Base-by-base conservation (phyloP, 768 basidiomycete genomes). In the Solioccasus polychromus region DNA sequence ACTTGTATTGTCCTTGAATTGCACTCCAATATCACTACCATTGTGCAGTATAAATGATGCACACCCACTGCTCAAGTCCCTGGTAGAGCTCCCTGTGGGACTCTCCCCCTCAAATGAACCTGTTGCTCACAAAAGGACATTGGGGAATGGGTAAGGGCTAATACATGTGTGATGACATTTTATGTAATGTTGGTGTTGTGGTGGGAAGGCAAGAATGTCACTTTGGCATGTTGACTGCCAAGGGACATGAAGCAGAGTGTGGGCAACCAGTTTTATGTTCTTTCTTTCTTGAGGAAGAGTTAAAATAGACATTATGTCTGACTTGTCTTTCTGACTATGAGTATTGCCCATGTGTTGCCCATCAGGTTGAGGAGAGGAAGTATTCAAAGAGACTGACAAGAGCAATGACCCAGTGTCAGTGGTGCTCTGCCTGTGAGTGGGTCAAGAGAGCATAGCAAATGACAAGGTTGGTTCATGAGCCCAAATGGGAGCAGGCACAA, bases 1-100 rank as follows among this genome's bases (percentile, higher is more conserved):
- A 15, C 47, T 52, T 22, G 36, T 39, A 15, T 57, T 45, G 12
- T 65, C 58, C 40, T 47, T 53, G 36, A 53, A 44, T 14, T 52
- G 57, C 19, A 48, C 39, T 4, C 62, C 59, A 30, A 75, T 56
- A 25, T 91, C 89, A 53, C 87, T 88, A 20, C 87, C 89, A 57
- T 90, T 88, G 31, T 76, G 70, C 4, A 90, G 90, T 14, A 89
- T 92, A 37, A 85, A 69, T 10, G 89, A 89, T 15, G 77, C 75
- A 28, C 82, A 71, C 14, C 86, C 85, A 55, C 82, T 86, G 50
- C 87, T 91, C 48, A 88, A 90, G 59, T 85, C 88, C 7, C 89
- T 88, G 12, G 85, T 88, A 24, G 89, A 92, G 60, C 88, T 91
- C 11, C 65, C 65, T 0, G 85, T 84, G 11, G 88, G 88, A 57